These are phyloP conservation scores for Talaromyces wortmannii DNA, from an alignment of 495 filamentous ascomycete species.

Conservation along the genomic window DNA sequence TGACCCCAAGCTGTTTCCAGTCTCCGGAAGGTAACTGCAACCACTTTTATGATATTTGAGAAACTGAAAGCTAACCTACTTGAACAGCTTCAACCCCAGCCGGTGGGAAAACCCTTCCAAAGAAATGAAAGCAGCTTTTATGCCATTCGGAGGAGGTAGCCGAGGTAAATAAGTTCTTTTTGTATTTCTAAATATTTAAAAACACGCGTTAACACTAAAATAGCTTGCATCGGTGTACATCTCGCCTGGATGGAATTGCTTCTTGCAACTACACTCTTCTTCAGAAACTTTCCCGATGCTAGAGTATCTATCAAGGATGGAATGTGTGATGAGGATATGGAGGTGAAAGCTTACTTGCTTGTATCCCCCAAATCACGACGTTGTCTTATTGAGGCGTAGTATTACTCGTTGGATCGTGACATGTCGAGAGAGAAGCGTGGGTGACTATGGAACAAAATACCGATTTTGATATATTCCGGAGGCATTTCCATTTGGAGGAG, in stretches of 20 bases:
- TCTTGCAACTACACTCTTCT: constrained; percentile 25
- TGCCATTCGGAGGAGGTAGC: constrained; percentile 47
- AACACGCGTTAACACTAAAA: not conserved
- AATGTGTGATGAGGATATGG: constrained; percentile 40
- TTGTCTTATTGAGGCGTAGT: constrained; percentile 34
- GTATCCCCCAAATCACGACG: constrained; percentile 33
- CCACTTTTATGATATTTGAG: no score
- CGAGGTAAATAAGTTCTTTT: constrained; percentile 18
- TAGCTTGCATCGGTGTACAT: constrained; percentile 34
- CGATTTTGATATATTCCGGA: no score
- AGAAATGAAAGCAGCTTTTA: constrained; percentile 44
- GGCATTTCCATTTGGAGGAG: no score
- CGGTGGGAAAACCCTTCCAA: constrained; percentile 36
- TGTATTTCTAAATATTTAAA: not conserved
- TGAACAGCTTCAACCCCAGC: constrained; percentile 29
- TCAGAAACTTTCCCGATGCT: constrained; percentile 21
- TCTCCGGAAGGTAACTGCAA: constrained; percentile 16
- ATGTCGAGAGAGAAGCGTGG: no score
- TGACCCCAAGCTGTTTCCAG: constrained; percentile 17
- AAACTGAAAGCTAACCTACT: not conserved
- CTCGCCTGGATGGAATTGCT: constrained; percentile 28
- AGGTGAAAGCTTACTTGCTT: constrained; percentile 30
- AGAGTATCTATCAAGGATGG: constrained; percentile 20
- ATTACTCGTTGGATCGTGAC: not conserved
- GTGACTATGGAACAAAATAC: no score